Evolutionary conservation across 2,329 filamentous ascomycete genomes (phyloP).

Genomic region (Tolypocladium amazonense): DNA sequence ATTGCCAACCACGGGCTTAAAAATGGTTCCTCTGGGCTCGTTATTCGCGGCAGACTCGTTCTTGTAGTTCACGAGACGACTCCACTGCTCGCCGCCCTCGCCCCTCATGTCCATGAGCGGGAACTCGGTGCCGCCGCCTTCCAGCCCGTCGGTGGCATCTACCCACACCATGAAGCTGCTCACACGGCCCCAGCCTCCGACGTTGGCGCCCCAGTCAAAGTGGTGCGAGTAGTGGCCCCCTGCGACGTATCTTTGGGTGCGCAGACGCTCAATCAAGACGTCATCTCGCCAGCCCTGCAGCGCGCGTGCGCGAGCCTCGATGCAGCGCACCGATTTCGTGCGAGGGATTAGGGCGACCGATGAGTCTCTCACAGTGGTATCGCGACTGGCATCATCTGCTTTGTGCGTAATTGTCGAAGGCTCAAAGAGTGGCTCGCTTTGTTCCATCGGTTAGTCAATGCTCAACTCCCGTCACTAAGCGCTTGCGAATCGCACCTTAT

Average conservation of each 20-base stretch:
- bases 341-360: background rate
- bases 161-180: background rate
- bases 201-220: background rate
- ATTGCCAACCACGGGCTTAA: background rate
- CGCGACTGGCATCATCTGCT: background rate
- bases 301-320: background rate
- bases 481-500: background rate
- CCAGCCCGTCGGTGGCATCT: background rate
- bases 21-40: background rate
- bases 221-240: background rate
- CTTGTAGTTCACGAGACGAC: background rate
- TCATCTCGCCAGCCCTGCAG: background rate
- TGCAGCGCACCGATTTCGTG: background rate
- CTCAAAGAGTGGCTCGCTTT: background rate
- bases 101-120: background rate
- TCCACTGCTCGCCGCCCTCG: background rate
- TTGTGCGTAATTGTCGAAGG: background rate
- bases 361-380: background rate
- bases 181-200: background rate
- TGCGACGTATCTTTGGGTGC: background rate
- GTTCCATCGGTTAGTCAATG: background rate
- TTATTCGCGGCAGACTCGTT: background rate
- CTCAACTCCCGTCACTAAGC: no score
- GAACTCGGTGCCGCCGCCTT: background rate
- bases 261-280: background rate